These are phyloP conservation scores for Linum tenue DNA, from an alignment of 345 rosid genomes.

Conservation along the genomic window DNA sequence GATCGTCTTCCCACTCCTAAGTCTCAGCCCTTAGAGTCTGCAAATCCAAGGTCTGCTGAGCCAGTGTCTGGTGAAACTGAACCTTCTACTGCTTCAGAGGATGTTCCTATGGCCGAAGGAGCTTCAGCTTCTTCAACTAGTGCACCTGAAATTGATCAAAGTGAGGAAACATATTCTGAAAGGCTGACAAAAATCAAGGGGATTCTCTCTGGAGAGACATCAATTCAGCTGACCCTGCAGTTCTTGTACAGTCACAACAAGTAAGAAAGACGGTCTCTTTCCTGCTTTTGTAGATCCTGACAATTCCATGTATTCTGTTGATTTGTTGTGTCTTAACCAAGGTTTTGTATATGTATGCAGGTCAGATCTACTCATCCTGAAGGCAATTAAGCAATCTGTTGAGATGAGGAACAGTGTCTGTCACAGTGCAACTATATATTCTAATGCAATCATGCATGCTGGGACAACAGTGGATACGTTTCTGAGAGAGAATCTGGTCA, in stretches of 20 bases:
- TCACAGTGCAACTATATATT: conserved; percentile 96
- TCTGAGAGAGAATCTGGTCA: conserved; percentile 92
- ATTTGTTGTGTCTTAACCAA: conserved; percentile 1
- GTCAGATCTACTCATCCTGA: conserved; percentile 86
- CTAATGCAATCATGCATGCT: conserved; percentile 99
- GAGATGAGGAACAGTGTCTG: conserved; percentile 99
- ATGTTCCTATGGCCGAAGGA: conserved; percentile 81
- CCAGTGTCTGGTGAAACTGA: conserved; percentile 45
- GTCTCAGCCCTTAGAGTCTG: conserved; percentile 41
- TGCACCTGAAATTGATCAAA: conserved; percentile 48
- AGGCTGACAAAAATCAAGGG: conserved; percentile 77
- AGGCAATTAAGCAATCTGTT: conserved; percentile 95
- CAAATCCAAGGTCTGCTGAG: conserved; percentile 36
- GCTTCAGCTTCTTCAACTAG: conserved; percentile 33
- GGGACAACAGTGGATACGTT: conserved; percentile 99
- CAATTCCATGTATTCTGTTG: background rate
- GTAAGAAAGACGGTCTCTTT: conserved; percentile 29
- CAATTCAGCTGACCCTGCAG: conserved; percentile 85
- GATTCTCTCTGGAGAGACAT: conserved; percentile 91
- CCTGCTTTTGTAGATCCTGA: background rate
- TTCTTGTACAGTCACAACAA: conserved; percentile 91
- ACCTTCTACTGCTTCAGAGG: conserved; percentile 42
- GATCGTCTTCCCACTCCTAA: conserved; percentile 70
- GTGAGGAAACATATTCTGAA: conserved; percentile 61
- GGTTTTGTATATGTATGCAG: conserved; percentile 31